A percentile compares a stretch with the other conserved stretches of the same genome.
Conservation (phyloP, 208 protist genomes). For the Leishmania mexicana region DNA sequence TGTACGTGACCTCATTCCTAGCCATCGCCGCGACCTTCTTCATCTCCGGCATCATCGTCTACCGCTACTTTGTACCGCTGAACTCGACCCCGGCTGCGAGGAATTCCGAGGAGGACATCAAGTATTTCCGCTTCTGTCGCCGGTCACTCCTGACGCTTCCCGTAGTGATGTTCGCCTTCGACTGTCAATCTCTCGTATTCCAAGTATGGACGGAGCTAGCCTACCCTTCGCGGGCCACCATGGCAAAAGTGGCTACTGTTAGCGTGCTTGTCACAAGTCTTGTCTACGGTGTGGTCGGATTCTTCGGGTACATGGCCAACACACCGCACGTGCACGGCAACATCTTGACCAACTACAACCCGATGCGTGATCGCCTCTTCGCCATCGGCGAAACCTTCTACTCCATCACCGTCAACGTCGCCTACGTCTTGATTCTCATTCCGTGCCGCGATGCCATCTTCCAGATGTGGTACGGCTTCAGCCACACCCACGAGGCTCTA, state of each 20-base stretch:
- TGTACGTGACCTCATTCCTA: slow-evolving; percentile 50
- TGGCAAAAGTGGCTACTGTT: slow-evolving; percentile 56
- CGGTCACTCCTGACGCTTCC: slow-evolving; percentile 50
- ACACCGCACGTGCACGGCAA: slow-evolving; percentile 63
- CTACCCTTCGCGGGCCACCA: slow-evolving; percentile 31
- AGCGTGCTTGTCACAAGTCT: slow-evolving; percentile 58
- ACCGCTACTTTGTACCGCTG: slow-evolving; percentile 56
- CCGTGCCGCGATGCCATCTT: slow-evolving; percentile 67
- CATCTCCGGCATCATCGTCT: slow-evolving; percentile 59
- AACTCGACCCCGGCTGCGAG: background rate
- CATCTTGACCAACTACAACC: slow-evolving; percentile 76
- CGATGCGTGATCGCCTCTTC: slow-evolving; percentile 53
- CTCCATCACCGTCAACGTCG: slow-evolving; percentile 57
- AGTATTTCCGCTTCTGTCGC: slow-evolving; percentile 47
- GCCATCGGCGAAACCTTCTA: slow-evolving; percentile 48
- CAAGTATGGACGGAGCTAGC: slow-evolving; percentile 54
- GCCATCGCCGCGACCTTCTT: slow-evolving; percentile 63
- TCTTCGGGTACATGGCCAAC: slow-evolving; percentile 64
- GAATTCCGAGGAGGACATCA: slow-evolving; percentile 17
- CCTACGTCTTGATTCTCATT: slow-evolving; percentile 72
- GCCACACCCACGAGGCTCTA: slow-evolving; percentile 33
- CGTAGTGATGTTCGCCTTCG: slow-evolving; percentile 77
- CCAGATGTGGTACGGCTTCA: slow-evolving; percentile 63
- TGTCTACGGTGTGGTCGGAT: slow-evolving; percentile 59
- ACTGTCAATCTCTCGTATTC: slow-evolving; percentile 77